Base-by-base conservation (phyloP, 306 rosid species). In the Ormosia emarginata region DNA sequence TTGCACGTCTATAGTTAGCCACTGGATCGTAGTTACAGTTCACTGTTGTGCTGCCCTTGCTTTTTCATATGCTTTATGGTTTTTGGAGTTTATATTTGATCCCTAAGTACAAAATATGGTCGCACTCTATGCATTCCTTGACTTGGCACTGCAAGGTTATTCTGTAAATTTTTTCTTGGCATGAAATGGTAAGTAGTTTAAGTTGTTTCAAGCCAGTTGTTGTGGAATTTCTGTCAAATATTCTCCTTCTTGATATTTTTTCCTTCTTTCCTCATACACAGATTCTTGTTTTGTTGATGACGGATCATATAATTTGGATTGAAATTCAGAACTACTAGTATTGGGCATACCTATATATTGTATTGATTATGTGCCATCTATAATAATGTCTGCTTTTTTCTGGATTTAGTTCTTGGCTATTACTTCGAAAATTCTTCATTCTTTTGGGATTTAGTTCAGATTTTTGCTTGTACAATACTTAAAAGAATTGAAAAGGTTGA, bases 401-500 rank as follows among this genome's bases (percentile, higher is more conserved):
- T 14, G 74, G 37, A 18, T 61, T 75, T 56, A 68, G n/a, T 32
- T 80, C 15, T 53, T 34, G 57, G 69, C 33, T 17, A 8, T 46
- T 75, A 17, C 10, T 13, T 37, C 1, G 29, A 29, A 49, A 65
- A 47, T 58, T 56, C 12, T 12, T 44, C 4, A 34, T 68, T 58
- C 36, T 46, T 67, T 37, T 13, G 10, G 29, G 13, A 24, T 55
- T 73, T 81, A 39, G 39, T 65, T 46, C 40, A 58, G n/a, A 59
- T 41, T 50, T 34, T 78, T 82, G 41, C 44, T 41, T 82, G 44
- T 52, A 11, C 52, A 43, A 29, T 86, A 61, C 65, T 15, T 30
- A 2, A 78, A 39, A 53, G 12, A 34, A 18, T 55, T 65, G 17
- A 47, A 41, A 32, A 53, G 52, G 33, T 15, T 44, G 64, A 44